A percentile compares a stretch with the other conserved stretches of the same genome.
Evolutionary conservation across 177 flowering plant genomes (phyloP).

Genomic region (Vitis hybrid): DNA sequence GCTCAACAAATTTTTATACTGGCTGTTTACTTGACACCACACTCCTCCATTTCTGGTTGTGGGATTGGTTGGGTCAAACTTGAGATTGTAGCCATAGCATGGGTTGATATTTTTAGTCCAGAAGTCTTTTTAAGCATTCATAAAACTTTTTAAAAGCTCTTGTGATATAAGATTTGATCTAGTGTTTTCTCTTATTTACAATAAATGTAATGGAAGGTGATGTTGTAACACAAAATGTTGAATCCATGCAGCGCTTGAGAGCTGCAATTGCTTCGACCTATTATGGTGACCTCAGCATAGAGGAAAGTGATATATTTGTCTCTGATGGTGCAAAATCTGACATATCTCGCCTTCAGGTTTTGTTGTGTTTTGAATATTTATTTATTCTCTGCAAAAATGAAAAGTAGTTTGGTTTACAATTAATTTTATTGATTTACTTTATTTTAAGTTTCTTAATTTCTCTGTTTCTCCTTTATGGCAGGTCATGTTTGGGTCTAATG

Average conservation of each 20-base stretch:
- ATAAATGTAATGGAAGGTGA: background rate
- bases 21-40: no score
- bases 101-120: no score
- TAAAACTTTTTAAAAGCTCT: no score
- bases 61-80: no score
- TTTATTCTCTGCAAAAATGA: background rate
- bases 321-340: slow-evolving; percentile 99
- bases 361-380: background rate
- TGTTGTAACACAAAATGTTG: slow-evolving; percentile 1
- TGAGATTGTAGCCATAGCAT: no score
- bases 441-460: background rate
- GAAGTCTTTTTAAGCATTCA: no score
- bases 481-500: slow-evolving; percentile 79
- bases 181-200: no score
- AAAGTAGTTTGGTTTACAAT: background rate
- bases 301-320: slow-evolving; percentile 79
- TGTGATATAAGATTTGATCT: no score
- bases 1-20: no score
- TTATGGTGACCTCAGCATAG: slow-evolving; percentile 66
- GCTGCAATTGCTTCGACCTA: slow-evolving; percentile 68
- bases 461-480: slow-evolving; percentile 25
- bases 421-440: background rate
- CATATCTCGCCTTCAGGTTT: slow-evolving; percentile 95
- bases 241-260: slow-evolving; percentile 61
- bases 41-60: no score